Evolutionary conservation across 257 asterid species (phyloP), one percentile per base, ranked within the genome.

Genomic region (Salvia splendens): DNA sequence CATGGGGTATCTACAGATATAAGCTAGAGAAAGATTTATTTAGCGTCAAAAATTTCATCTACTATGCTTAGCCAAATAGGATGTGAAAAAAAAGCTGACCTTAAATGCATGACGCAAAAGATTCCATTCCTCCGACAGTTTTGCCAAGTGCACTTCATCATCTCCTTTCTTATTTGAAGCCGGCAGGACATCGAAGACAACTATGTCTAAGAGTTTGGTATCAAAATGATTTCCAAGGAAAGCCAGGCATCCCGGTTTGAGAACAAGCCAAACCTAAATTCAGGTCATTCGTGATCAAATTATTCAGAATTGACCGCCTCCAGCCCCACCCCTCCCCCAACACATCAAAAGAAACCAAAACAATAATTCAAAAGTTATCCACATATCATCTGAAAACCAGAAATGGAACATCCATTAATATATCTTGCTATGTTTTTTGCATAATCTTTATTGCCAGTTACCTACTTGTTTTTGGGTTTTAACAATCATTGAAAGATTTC

Each of bases 231-330:
- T 81, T 79, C 79, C 85, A 77, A 92, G 87, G 73, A 92, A 82
- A 64, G 96, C 97, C 82, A 92, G 74, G 91, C 84, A 92, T 55
- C 97, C 96, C 61, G 93, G 93, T 79, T 89, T 92, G 72, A 89
- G 77, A 59, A 92, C 91, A 64, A 89, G 92, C 98, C 98, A 92
- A 62, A 92, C 98, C 98, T 92, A 81, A 50, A 81, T 46, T 70
- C 67, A 73, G 69, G 60, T 53, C 15, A 76, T 67, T 32, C 4
- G 47, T 14, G 33, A 68, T 73, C 60, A 38, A 33, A 28, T 70
- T 42, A 60, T 10, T 32, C 47, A 62, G 15, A 47, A 54, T 20
- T 76, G 61, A 57, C 42, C 7, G 53, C 40, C 60, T 53, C 36
- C 36, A 4, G 20, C 51, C 51, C 16, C 12, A 46, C 51, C 30